A percentile compares a stretch with the other conserved stretches of the same genome.
Conservation (phyloP, 176 grass and related monocot genomes). For the Microstegium vimineum region DNA sequence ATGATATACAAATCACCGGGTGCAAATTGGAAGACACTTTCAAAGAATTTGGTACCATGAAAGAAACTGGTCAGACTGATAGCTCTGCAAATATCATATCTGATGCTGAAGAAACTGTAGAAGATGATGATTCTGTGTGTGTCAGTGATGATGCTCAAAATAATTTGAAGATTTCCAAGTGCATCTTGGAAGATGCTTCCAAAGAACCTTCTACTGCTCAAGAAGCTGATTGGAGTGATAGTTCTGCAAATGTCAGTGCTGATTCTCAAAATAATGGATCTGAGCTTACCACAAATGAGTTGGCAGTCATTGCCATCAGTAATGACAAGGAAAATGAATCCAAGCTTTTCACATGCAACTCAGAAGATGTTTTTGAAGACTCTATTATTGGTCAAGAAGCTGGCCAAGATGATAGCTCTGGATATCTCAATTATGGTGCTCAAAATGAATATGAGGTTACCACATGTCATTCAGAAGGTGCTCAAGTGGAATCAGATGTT, state of each 20-base stretch:
- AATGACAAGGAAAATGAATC: constrained; percentile 1
- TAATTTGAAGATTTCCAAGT: not conserved
- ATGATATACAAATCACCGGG: not conserved
- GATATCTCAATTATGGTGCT: not conserved
- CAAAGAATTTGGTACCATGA: not conserved
- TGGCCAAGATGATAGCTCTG: not conserved
- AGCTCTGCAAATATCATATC: not conserved
- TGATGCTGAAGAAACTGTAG: not conserved
- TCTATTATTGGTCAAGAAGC: constrained; percentile 23
- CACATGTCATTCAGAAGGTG: not conserved
- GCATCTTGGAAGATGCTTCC: not conserved
- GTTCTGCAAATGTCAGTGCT: not conserved
- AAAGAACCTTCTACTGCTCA: not conserved
- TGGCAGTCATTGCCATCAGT: not conserved
- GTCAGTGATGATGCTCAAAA: constrained; percentile 4
- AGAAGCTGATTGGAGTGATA: not conserved
- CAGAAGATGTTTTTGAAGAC: constrained; percentile 14
- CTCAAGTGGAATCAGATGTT: constrained; percentile 2
- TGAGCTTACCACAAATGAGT: not conserved
- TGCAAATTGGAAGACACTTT: not conserved
- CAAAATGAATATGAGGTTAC: not conserved
- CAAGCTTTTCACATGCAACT: not conserved
- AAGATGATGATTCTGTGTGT: not conserved
- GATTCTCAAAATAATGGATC: constrained; percentile 18
- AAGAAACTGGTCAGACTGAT: not conserved